phyloP scores from a whole-genome alignment of 768 basidiomycete genomes.

The Strobilomyces confusus region DNA sequence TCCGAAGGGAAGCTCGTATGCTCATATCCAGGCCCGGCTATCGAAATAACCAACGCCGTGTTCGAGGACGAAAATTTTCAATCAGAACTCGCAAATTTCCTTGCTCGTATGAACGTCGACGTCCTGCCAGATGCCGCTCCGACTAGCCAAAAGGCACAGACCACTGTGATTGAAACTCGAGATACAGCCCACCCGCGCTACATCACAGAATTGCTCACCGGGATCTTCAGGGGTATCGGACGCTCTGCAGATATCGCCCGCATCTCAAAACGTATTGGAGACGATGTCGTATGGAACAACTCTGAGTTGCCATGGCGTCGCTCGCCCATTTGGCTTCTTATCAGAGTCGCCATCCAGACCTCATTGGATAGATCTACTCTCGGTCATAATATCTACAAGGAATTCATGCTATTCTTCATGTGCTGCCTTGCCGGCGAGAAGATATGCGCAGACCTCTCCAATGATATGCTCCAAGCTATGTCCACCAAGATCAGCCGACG shows the following conservation, averaged over 20 bases:
- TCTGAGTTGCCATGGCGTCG: constrained; percentile 18
- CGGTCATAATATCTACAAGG: not conserved
- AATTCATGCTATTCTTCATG: not conserved
- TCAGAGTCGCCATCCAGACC: constrained; percentile 44
- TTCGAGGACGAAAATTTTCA: constrained; percentile 30
- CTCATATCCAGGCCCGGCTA: constrained; percentile 36
- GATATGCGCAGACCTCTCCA: not conserved
- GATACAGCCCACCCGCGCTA: constrained; percentile 38
- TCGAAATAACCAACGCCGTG: constrained; percentile 14
- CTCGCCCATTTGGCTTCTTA: constrained; percentile 39
- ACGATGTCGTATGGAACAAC: constrained; percentile 28
- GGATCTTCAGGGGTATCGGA: constrained; percentile 35
- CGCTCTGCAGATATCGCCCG: not conserved
- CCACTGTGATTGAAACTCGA: constrained; percentile 3
- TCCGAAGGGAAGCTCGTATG: constrained; percentile 40
- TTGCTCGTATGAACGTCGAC: constrained; percentile 33
- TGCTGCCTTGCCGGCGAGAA: not conserved
- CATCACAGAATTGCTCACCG: constrained; percentile 43
- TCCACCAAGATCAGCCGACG: not conserved
- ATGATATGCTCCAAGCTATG: not conserved
- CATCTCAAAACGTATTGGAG: constrained; percentile 36
- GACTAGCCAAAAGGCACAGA: constrained; percentile 1
- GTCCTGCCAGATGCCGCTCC: constrained; percentile 26
- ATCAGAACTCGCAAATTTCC: constrained; percentile 35
- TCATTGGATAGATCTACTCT: constrained; percentile 22